A percentile compares a stretch with the other conserved stretches of the same genome.
phyloP scores from a whole-genome alignment of 2,329 filamentous ascomycete genomes.

The Aspergillus neotritici region DNA sequence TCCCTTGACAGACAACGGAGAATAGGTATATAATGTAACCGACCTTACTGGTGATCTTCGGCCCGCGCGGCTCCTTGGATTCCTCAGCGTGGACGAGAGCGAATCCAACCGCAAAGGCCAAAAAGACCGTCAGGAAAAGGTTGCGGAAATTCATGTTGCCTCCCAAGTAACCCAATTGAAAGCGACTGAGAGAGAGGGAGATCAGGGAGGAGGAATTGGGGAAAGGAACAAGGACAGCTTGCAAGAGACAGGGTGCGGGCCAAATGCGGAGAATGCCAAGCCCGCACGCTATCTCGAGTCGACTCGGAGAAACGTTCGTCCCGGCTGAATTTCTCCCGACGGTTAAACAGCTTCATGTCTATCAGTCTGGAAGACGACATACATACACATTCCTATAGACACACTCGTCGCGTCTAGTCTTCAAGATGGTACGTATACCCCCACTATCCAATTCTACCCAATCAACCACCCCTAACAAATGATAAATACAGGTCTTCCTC shows the following conservation, averaged over 20 bases:
- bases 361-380: too few species aligned
- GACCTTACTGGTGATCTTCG: constrained; percentile 91
- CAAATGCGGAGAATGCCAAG: constrained; percentile 19
- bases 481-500: constrained; percentile 65
- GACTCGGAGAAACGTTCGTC: constrained; percentile 31
- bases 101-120: constrained; percentile 69
- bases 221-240: constrained; percentile 30
- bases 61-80: constrained; percentile 59
- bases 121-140: constrained; percentile 58
- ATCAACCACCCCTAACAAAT: constrained; percentile 9
- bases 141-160: constrained; percentile 33
- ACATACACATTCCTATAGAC: not conserved
- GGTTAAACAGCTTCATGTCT: too few species aligned
- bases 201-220: constrained; percentile 4
- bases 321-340: constrained; percentile 28
- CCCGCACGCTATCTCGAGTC: not conserved
- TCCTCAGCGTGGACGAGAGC: constrained; percentile 65
- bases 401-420: not conserved
- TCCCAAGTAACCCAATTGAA: constrained; percentile 13
- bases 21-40: constrained; percentile 5
- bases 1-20: not conserved
- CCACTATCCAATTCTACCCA: not conserved
- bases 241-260: constrained; percentile 16
- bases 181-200: constrained; percentile 2
- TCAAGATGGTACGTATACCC: constrained; percentile 27